Conservation (phyloP, 2,329 filamentous ascomycete species). For the Fusarium ramigenum region DNA sequence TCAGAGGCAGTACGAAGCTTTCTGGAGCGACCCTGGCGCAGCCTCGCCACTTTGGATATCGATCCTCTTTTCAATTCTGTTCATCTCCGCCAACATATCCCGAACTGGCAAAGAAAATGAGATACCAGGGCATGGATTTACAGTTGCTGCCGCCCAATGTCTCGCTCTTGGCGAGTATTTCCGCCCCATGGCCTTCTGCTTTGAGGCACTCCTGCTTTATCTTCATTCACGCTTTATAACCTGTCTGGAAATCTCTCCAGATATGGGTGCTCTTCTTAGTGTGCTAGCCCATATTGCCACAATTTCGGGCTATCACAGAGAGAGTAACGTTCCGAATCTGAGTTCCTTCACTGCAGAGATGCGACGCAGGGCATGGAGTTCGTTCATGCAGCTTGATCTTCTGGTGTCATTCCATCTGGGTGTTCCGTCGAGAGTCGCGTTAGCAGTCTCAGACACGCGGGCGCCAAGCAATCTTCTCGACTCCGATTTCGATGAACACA, state of each 20-base stretch:
- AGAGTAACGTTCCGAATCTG: background rate
- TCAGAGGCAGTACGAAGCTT: background rate
- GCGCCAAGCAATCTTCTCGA: background rate
- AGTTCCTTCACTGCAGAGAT: background rate
- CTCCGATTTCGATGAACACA: background rate
- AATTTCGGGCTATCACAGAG: background rate
- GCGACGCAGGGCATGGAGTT: background rate
- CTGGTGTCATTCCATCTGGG: background rate
- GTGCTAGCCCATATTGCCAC: background rate
- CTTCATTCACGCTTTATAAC: background rate
- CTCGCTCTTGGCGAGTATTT: background rate
- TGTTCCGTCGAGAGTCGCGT: background rate
- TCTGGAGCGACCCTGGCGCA: background rate
- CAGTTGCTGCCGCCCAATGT: background rate
- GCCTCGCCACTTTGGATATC: background rate
- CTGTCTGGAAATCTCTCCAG: background rate
- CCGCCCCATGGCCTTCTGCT: background rate
- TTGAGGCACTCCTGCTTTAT: background rate
- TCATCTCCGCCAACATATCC: background rate
- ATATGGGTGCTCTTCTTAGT: background rate
- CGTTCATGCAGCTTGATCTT: background rate
- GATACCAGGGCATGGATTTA: background rate
- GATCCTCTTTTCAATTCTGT: background rate
- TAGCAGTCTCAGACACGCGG: background rate
- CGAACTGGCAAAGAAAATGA: background rate